Evolutionary conservation across 768 basidiomycete genomes (phyloP).

Genomic region (Asterophora lycoperdoides): DNA sequence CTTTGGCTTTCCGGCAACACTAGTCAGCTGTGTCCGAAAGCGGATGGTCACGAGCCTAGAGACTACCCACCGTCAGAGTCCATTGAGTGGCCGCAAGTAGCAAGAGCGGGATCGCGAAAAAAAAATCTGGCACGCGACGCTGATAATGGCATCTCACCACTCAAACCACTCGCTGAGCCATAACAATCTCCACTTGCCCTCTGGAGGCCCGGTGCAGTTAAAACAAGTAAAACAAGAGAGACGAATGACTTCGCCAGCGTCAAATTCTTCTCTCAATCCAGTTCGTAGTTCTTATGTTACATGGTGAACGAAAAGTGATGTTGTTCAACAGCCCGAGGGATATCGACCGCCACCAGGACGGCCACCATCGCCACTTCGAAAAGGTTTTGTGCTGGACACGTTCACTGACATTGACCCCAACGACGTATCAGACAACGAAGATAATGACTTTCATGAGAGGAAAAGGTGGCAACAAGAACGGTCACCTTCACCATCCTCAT

Average conservation of each 20-base stretch:
- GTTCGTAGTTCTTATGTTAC: constrained; percentile 10
- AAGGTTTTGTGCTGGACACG: constrained; percentile 54
- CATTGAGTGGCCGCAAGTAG: too few species aligned
- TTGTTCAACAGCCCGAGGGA: constrained; percentile 33
- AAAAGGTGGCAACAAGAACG: constrained; percentile 26
- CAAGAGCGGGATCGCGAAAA: too few species aligned
- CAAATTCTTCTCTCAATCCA: constrained; percentile 17
- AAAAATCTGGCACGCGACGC: not conserved
- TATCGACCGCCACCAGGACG: constrained; percentile 39
- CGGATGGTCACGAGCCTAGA: too few species aligned
- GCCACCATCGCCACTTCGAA: constrained; percentile 71
- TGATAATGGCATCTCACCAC: constrained; percentile 20
- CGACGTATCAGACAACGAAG: constrained; percentile 39
- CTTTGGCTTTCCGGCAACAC: too few species aligned
- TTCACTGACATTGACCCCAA: constrained; percentile 54
- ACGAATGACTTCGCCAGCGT: constrained; percentile 25
- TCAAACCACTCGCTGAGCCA: constrained; percentile 19
- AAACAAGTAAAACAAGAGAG: constrained; percentile 24
- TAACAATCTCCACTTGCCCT: constrained; percentile 18
- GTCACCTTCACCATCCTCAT: constrained; percentile 63
- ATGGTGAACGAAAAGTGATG: not conserved
- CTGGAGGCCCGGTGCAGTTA: constrained; percentile 5
- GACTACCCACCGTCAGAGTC: too few species aligned
- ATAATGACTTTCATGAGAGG: constrained; percentile 31
- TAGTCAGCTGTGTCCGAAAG: too few species aligned